phyloP scores from a whole-genome alignment of 495 filamentous ascomycete species.

The Tuber magnatum region DNA sequence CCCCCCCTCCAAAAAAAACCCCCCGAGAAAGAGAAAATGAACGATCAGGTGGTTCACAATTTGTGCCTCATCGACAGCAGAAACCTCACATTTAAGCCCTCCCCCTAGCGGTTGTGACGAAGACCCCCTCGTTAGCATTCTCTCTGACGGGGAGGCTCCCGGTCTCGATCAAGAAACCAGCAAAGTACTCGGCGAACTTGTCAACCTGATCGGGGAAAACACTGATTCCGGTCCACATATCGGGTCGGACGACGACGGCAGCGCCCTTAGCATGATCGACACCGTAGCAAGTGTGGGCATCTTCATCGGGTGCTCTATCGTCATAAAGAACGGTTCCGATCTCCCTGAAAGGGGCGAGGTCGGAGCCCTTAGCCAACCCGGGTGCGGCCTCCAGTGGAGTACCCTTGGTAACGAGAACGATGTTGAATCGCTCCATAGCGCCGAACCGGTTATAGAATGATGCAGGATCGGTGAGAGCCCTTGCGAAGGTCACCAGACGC shows the following conservation, averaged over 20 bases:
- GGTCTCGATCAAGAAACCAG: constrained; percentile 27
- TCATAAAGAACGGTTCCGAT: constrained; percentile 37
- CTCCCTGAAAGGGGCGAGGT: constrained; percentile 11
- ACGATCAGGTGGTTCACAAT: not conserved
- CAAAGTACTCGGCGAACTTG: constrained; percentile 32
- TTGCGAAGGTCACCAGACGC: constrained; percentile 26
- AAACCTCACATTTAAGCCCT: not conserved
- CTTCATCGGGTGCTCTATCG: constrained; percentile 43
- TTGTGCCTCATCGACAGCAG: not conserved
- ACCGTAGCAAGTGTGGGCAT: constrained; percentile 39
- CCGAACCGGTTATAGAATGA: constrained; percentile 40
- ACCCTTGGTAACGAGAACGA: constrained; percentile 40
- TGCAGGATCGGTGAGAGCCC: not conserved
- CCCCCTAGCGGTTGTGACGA: not conserved
- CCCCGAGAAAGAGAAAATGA: not conserved
- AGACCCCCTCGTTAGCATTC: not conserved
- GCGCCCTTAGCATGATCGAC: constrained; percentile 41
- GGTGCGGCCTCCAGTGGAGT: constrained; percentile 26
- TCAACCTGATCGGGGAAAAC: constrained; percentile 25
- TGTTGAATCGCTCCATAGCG: constrained; percentile 37
- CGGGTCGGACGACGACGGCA: constrained; percentile 38
- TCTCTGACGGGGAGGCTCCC: not conserved
- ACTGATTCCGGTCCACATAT: constrained; percentile 41
- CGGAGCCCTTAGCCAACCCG: constrained; percentile 13
- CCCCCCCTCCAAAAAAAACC: not conserved